phyloP scores from a whole-genome alignment of 2,329 filamentous ascomycete species.

The Aspergillus bombycis region DNA sequence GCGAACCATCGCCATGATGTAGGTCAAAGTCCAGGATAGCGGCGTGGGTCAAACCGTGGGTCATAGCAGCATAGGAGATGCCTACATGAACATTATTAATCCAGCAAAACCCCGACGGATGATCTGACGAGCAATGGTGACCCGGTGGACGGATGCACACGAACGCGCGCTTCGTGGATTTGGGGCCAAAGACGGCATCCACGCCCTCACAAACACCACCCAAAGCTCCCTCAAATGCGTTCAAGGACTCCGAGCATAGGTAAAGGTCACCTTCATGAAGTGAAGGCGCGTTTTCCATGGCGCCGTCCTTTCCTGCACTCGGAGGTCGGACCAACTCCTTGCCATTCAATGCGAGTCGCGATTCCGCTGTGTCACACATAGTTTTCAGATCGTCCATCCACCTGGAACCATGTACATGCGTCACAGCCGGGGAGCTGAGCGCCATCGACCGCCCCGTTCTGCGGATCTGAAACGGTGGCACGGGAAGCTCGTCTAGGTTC shows the following conservation, averaged over 20 bases:
- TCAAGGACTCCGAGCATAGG: slow-evolving; percentile 79
- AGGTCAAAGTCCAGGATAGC: slow-evolving; percentile 92
- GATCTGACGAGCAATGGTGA: slow-evolving; percentile 88
- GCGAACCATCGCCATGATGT: slow-evolving; percentile 93
- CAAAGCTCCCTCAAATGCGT: slow-evolving; percentile 86
- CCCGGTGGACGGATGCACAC: slow-evolving; percentile 91
- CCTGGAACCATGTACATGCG: slow-evolving; percentile 83
- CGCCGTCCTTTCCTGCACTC: slow-evolving; percentile 40
- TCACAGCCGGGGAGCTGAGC: slow-evolving; percentile 75
- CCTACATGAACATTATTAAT: slow-evolving; percentile 97
- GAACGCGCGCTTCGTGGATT: slow-evolving; percentile 75
- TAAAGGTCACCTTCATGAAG: slow-evolving; percentile 92
- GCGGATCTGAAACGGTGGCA: slow-evolving; percentile 78
- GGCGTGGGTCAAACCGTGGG: slow-evolving; percentile 86
- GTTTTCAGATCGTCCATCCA: slow-evolving; percentile 92
- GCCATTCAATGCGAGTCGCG: slow-evolving; percentile 73
- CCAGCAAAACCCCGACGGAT: slow-evolving; percentile 97
- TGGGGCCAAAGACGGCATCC: slow-evolving; percentile 73
- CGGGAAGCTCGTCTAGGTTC: slow-evolving; percentile 57
- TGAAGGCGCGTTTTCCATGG: slow-evolving; percentile 50
- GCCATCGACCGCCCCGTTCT: slow-evolving; percentile 75
- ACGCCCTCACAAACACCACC: slow-evolving; percentile 93
- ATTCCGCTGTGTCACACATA: slow-evolving; percentile 81
- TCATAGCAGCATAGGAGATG: slow-evolving; percentile 84
- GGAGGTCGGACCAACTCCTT: slow-evolving; percentile 74